Conservation (phyloP, 2,329 filamentous ascomycete genomes). For the Daldinia eschscholtzii region DNA sequence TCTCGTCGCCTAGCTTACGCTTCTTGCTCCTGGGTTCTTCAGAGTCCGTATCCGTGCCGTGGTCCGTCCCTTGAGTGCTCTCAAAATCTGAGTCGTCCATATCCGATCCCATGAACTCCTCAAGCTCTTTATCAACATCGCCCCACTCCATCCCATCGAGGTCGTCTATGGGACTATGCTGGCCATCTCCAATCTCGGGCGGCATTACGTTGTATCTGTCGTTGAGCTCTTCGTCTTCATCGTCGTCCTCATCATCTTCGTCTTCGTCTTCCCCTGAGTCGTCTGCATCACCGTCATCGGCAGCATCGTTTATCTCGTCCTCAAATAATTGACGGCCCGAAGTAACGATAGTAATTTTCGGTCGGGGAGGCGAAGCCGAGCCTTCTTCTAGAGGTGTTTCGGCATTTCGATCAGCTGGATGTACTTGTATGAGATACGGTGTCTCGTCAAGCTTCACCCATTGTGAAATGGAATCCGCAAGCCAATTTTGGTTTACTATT, state of each 20-base stretch:
- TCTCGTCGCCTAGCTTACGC: constrained; percentile 47
- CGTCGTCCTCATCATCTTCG: constrained; percentile 53
- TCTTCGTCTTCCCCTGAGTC: constrained; percentile 55
- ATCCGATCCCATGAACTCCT: constrained; percentile 71
- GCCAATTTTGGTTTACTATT: constrained; percentile 93
- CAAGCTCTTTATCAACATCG: constrained; percentile 71
- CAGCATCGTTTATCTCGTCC: constrained; percentile 54
- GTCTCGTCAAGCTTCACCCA: constrained; percentile 86
- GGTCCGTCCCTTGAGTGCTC: constrained; percentile 49
- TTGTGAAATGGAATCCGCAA: constrained; percentile 83
- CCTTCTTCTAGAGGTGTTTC: constrained; percentile 47
- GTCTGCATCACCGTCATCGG: constrained; percentile 60
- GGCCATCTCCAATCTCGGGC: constrained; percentile 60
- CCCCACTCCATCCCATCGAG: constrained; percentile 52
- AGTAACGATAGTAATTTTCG: constrained; percentile 57
- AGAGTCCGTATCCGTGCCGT: constrained; percentile 51
- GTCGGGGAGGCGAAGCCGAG: constrained; percentile 58
- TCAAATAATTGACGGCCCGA: constrained; percentile 43
- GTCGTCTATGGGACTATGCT: constrained; percentile 51
- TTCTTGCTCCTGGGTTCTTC: constrained; percentile 52
- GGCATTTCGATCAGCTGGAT: constrained; percentile 72
- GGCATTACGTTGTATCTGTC: constrained; percentile 64
- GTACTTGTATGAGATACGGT: constrained; percentile 81
- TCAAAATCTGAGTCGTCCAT: constrained; percentile 64
- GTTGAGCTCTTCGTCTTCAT: constrained; percentile 54